Evolutionary conservation across 441 rosid species (phyloP), one percentile per base, ranked within the genome.

Genomic region (Populus hybrid): DNA sequence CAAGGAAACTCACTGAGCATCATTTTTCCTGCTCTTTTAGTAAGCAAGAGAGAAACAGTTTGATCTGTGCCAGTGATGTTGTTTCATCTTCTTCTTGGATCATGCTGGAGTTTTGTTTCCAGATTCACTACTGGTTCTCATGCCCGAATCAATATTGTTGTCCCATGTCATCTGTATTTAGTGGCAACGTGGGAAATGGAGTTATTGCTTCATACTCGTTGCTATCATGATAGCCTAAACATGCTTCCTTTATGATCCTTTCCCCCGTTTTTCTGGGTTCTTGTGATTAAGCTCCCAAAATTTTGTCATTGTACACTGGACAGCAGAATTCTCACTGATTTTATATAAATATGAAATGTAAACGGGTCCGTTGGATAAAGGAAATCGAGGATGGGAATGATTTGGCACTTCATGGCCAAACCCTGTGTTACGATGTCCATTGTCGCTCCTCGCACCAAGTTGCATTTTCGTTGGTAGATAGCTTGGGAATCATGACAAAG

Each of bases 81-180:
- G 46, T 38, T 40, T 70, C 59, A 71, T 70, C 67, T 72, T 61
- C 71, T 30, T 77, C 12, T 46, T 34, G 59, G 76, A 61, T 67
- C 69, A 2, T 9, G 32, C 30, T 11, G 35, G 21, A 72, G 34
- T 28, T 72, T 72, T 40, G 46, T 10, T 40, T 36, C 40, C 40
- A 36, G 40, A 7, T 36, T 1, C 40, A 3, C 50, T 40, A 40
- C 20, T 20, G 28, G 3, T 42, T 46, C 57, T 14, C 57, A 46
- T 4, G 57, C 57, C 57, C 57, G 20, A 46, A 46, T 46, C 57
- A 46, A 14, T 14, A 12, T 46, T 46, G 53, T 1, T 14, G 18
- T 11, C 4, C 18, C 53, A 46, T 14, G 14, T 40, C 11, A 40
- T 40, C 46, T 10, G 46, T 40, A 40, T 46, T 12, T 11, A 46